Conservation (phyloP, 2,329 filamentous ascomycete species). For the Colletotrichum sp. region DNA sequence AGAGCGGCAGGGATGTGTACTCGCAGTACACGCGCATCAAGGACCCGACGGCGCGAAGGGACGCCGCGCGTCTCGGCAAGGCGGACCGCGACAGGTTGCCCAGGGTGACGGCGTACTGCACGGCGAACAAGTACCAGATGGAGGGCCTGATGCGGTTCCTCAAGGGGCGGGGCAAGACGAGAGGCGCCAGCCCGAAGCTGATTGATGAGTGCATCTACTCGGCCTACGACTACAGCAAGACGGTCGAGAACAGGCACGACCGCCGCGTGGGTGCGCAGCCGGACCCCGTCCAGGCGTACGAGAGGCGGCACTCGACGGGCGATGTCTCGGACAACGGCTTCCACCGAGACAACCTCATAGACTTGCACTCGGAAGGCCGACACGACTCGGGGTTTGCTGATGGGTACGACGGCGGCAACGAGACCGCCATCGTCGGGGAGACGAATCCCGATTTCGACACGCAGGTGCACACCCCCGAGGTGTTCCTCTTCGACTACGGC, state of each 20-base stretch:
- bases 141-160: conserved; percentile 89
- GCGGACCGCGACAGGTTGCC: conserved; percentile 88
- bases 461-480: conserved; percentile 87
- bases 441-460: conserved; percentile 79
- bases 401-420: conserved; percentile 28
- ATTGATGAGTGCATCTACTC: conserved; percentile 99
- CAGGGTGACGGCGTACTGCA: conserved; percentile 95
- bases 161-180: conserved; percentile 79
- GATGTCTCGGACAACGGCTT: conserved; percentile 63
- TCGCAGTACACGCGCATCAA: conserved; percentile 98
- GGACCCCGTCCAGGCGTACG: conserved; percentile 53
- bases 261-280: conserved; percentile 26
- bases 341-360: conserved; percentile 67
- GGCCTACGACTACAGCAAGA: conserved; percentile 79
- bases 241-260: conserved; percentile 39
- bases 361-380: conserved; percentile 53
- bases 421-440: conserved; percentile 39
- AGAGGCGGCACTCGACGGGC: conserved; percentile 79
- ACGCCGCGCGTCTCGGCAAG: conserved; percentile 91
- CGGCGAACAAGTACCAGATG: conserved; percentile 88
- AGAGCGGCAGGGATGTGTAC: conserved; percentile 94
- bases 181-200: conserved; percentile 84
- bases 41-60: conserved; percentile 88
- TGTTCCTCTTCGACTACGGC: conserved; percentile 97
- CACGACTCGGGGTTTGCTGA: conserved; percentile 35